Conservation (phyloP, 345 rosid genomes). For the Eucalyptus globulus region DNA sequence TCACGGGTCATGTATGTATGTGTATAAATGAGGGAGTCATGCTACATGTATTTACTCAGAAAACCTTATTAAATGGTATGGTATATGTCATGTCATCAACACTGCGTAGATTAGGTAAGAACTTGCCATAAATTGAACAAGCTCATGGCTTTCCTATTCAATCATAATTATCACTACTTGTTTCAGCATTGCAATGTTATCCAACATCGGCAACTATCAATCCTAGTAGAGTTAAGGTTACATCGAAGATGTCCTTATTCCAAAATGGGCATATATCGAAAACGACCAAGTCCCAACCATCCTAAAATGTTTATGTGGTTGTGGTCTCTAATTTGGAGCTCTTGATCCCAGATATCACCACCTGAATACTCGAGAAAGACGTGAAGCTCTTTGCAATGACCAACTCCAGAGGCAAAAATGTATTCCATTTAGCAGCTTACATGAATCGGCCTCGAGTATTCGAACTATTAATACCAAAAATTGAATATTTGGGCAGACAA, state of each 20-base stretch:
- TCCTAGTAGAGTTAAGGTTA: not conserved
- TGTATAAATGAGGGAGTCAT: not conserved
- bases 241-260: not conserved
- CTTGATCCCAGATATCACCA: not conserved
- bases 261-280: not conserved
- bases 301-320: not conserved
- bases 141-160: not conserved
- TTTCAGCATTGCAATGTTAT: not conserved
- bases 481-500: not conserved
- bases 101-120: not conserved
- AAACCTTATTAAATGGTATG: not conserved
- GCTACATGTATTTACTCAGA: not conserved
- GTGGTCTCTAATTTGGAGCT: not conserved
- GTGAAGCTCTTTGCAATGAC: not conserved
- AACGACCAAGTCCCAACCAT: not conserved
- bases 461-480: not conserved
- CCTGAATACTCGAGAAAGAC: not conserved
- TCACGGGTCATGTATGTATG: not conserved
- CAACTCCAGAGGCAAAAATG: not conserved
- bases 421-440: not conserved
- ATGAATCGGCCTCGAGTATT: not conserved
- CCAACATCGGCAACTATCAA: not conserved
- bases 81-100: not conserved
- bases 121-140: not conserved
- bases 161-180: not conserved